Conservation (phyloP, 305 asterid genomes). For the Stenogyne calaminthoides region DNA sequence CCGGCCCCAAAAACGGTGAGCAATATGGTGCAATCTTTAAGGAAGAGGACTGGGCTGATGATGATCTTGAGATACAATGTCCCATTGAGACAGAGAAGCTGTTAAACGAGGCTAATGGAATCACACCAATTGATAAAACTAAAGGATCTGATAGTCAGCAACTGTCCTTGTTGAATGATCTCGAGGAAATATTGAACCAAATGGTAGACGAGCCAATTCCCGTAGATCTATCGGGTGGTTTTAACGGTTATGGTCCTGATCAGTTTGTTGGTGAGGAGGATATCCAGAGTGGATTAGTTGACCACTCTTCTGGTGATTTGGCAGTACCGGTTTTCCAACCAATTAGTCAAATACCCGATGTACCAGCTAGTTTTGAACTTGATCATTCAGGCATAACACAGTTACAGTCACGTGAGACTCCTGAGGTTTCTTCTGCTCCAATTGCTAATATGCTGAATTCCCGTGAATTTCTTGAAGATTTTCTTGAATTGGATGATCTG, state of each 20-base stretch:
- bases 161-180: conserved; percentile 38
- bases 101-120: conserved; percentile 32
- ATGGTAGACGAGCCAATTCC: conserved; percentile 47
- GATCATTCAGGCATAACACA: conserved; percentile 48
- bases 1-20: conserved; percentile 98
- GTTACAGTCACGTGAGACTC: conserved; percentile 45
- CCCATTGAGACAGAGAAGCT: conserved; percentile 37
- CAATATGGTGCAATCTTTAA: conserved; percentile 92
- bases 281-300: conserved; percentile 41
- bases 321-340: conserved; percentile 32
- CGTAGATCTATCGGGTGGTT: conserved; percentile 36
- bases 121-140: conserved; percentile 24
- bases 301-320: conserved; percentile 40
- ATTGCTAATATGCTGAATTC: conserved; percentile 18
- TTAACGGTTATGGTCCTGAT: conserved; percentile 30
- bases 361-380: conserved; percentile 43
- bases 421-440: conserved; percentile 56
- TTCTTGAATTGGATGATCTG: conserved; percentile 82
- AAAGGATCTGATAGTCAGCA: conserved; percentile 18
- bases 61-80: conserved; percentile 38
- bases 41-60: conserved; percentile 93
- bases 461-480: conserved; percentile 54
- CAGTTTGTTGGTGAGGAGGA: conserved; percentile 45
- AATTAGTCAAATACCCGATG: conserved; percentile 31
- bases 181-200: conserved; percentile 62